These are phyloP conservation scores for Castanea mollissima DNA, from an alignment of 306 rosid genomes.

Conservation along the genomic window DNA sequence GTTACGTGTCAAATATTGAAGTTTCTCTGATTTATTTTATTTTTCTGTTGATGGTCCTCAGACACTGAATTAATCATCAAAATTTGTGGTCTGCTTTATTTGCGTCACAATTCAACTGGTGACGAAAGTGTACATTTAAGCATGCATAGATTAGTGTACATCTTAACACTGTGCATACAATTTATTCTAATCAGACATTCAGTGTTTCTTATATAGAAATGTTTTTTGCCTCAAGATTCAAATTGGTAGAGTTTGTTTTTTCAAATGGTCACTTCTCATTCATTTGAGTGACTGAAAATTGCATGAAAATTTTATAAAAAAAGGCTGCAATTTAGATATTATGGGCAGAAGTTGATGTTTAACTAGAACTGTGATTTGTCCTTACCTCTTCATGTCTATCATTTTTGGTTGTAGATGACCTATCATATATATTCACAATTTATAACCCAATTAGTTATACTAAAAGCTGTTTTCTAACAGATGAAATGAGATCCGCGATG, in stretches of 20 bases:
- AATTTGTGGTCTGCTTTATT: neutral
- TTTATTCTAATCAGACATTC: neutral
- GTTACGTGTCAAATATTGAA: neutral
- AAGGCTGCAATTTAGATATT: neutral
- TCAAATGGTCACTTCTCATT: neutral
- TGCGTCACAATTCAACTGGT: neutral
- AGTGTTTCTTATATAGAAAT: neutral
- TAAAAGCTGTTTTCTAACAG: constrained; percentile 27
- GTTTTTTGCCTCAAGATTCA: neutral
- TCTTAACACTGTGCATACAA: neutral
- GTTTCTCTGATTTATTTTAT: neutral
- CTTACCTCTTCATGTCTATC: neutral
- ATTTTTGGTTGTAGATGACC: neutral
- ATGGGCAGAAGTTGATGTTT: neutral
- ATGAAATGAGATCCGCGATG: constrained; percentile 75
- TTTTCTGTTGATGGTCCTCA: neutral
- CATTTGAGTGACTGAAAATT: neutral
- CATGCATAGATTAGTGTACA: neutral
- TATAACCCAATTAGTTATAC: neutral
- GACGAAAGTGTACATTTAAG: neutral
- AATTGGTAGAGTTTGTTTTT: neutral
- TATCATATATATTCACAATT: neutral
- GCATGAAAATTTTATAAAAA: neutral
- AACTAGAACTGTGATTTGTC: neutral
- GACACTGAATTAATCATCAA: neutral